phyloP scores from a whole-genome alignment of 2,329 filamentous ascomycete species.

The Penicillium italicum region DNA sequence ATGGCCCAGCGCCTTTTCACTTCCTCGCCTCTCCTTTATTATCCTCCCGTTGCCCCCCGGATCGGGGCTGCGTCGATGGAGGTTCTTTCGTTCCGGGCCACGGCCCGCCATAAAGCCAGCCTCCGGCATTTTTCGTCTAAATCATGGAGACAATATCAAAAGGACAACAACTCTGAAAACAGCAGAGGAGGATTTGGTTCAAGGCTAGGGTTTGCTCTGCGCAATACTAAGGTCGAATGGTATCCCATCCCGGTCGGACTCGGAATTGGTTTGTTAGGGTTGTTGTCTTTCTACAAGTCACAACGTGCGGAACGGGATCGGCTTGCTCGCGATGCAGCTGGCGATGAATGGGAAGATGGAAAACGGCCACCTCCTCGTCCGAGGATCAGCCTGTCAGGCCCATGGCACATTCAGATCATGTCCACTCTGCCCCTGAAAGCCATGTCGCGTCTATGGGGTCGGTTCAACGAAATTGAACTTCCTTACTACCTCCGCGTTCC shows the following conservation, averaged over 20 bases:
- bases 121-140: constrained; percentile 41
- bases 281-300: constrained; percentile 79
- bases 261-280: constrained; percentile 77
- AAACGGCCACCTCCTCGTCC: constrained; percentile 50
- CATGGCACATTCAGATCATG: constrained; percentile 93
- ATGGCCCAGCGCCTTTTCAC: constrained; percentile 36
- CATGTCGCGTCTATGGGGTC: constrained; percentile 82
- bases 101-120: constrained; percentile 29
- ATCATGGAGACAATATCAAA: constrained; percentile 40
- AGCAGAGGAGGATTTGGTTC: constrained; percentile 54
- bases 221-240: constrained; percentile 72
- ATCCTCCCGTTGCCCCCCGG: constrained; percentile 20
- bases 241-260: constrained; percentile 84
- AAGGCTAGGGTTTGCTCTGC: constrained; percentile 56
- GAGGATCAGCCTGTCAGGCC: constrained; percentile 74
- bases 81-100: constrained; percentile 32
- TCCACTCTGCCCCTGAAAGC: constrained; percentile 88
- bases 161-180: constrained; percentile 35
- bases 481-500: constrained; percentile 84
- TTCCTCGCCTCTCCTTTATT: constrained; percentile 24
- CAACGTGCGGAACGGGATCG: constrained; percentile 49
- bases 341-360: constrained; percentile 34
- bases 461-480: constrained; percentile 83
- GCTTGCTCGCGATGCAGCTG: constrained; percentile 46
- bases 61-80: constrained; percentile 30